Evolutionary conservation across 208 protist species (phyloP).

Genomic region (Leishmania lainsoni): DNA sequence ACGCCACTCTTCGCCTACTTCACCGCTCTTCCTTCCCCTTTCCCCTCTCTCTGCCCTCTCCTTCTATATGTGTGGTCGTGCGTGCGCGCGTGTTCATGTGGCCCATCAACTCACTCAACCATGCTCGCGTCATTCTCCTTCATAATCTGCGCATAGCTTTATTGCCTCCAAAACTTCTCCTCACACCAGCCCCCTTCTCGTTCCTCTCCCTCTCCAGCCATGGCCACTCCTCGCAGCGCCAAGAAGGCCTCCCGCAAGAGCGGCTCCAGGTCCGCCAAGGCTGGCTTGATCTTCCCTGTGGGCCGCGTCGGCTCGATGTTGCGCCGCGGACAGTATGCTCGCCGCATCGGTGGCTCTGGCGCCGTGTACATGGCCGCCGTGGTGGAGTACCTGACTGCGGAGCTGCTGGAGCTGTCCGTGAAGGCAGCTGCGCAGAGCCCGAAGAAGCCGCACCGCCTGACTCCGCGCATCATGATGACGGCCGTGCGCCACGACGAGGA

Average conservation of each 20-base stretch:
- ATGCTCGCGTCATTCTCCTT: not conserved
- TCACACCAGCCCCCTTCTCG: not conserved
- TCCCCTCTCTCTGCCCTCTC: not conserved
- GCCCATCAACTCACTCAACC: not conserved
- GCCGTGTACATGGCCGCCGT: no score
- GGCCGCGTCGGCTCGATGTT: slow-evolving; percentile 97
- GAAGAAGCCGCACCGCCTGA: slow-evolving; percentile 76
- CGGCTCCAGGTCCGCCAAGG: slow-evolving; percentile 91
- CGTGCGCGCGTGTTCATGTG: not conserved
- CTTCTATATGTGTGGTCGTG: not conserved
- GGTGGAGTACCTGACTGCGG: no score
- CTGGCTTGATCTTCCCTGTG: slow-evolving; percentile 98
- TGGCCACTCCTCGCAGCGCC: slow-evolving; percentile 67
- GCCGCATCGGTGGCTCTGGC: slow-evolving; percentile 96
- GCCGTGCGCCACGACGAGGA: slow-evolving; percentile 86
- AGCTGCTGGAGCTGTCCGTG: no score
- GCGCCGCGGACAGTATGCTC: slow-evolving; percentile 95
- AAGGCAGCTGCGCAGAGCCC: slow-evolving; percentile 59
- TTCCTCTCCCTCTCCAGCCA: not conserved
- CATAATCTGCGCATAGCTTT: not conserved
- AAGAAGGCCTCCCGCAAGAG: slow-evolving; percentile 84
- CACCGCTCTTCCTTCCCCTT: not conserved
- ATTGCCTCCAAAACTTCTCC: no score
- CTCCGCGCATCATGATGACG: slow-evolving; percentile 72
- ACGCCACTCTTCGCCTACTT: not conserved